Evolutionary conservation across 805 yeast species (phyloP).

Genomic region (Wickerhamiella brachini): DNA sequence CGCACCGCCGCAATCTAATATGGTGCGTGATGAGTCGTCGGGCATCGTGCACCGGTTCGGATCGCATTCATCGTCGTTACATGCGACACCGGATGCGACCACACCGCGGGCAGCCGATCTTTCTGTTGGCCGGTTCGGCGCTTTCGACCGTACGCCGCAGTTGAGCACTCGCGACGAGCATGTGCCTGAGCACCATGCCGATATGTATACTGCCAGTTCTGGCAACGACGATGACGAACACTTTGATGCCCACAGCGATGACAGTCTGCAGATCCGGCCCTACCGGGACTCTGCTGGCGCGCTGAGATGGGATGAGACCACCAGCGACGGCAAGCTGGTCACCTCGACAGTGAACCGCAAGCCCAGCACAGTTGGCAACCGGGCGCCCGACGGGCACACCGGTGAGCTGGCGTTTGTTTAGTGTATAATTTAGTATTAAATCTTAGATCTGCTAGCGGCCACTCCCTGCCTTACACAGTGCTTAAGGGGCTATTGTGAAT

Average conservation of each 20-base stretch:
- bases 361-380: constrained; percentile 22
- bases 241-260: constrained; percentile 12
- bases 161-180: background rate
- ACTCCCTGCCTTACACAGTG: no score
- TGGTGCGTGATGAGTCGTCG: constrained; percentile 23
- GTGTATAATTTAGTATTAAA: constrained; percentile 1
- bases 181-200: constrained; percentile 3
- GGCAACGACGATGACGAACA: constrained; percentile 14
- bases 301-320: constrained; percentile 18
- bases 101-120: constrained; percentile 3
- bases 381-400: constrained; percentile 14
- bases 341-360: constrained; percentile 18
- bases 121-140: background rate
- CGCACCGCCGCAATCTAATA: background rate
- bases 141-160: background rate
- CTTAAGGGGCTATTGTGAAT: no score
- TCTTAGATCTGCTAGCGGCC: no score
- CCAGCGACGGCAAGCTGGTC: constrained; percentile 7
- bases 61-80: constrained; percentile 22
- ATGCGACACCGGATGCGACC: constrained; percentile 4
- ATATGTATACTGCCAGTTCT: constrained; percentile 25
- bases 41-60: constrained; percentile 22
- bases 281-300: constrained; percentile 24
- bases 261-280: constrained; percentile 19
- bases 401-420: constrained; percentile 25